Base-by-base conservation (phyloP, 169 alveolate genomes). In the Cystoisospora suis region DNA sequence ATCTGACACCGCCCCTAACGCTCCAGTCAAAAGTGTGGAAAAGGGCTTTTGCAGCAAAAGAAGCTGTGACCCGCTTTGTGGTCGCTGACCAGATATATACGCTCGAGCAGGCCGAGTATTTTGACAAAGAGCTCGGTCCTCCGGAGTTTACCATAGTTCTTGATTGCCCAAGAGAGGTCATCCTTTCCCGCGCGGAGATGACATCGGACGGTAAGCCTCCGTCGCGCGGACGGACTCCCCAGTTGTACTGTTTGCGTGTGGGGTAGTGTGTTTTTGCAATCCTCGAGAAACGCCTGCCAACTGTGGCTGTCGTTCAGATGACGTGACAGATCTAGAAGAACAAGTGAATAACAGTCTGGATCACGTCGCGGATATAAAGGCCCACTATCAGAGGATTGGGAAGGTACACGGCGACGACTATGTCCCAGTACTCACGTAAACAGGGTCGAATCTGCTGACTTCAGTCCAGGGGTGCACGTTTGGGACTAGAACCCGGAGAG, bases 91-190 rank as follows among this genome's bases (percentile, higher is more conserved):
- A 4, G 27, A 20, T 1, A 12, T 17, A 4, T 17, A 23, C 83
- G 15, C 15, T 38, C 36, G 83, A 72, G 42, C 29, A 36, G 15
- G 83, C 83, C 56, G 42, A 72, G 32, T 4, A 2, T 2, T 17
- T 72, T 38, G 83, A 72, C 83, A 34, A 38, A 17, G 56, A 72
- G 27, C 83, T 72, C 56, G 83, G 83, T 38, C 42, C 56, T 1
- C 83, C 83, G 2, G 83, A 29, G 38, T 0, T 72, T 5, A 36
- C 45, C 38, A 17, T 72, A 9, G 36, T 72, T 38, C 7, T 72
- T 6, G 53, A 36, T 9, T 72, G 83, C 56, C 56, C 83, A 15
- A n/a, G 56, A 27, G 56, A 72, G 32, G 58, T 72, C 15, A 36
- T 65, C 42, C 42, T 65, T 44, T 12, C 77, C 6, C 36, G 77